phyloP scores from a whole-genome alignment of 2,329 filamentous ascomycete species.

The Hypoxylon sp. region DNA sequence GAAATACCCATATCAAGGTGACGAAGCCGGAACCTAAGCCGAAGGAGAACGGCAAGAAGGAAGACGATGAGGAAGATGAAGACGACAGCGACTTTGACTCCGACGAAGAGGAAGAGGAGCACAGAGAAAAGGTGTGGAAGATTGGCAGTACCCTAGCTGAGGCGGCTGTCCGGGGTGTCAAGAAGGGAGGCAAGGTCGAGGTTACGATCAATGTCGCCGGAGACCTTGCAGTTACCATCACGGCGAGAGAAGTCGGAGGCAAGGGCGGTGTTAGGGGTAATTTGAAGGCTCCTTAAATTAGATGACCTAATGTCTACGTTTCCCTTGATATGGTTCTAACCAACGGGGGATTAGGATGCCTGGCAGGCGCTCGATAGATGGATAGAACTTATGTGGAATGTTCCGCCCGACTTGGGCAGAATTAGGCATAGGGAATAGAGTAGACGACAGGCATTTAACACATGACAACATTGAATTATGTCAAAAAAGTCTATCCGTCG shows the following conservation, averaged over 20 bases:
- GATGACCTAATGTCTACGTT: conserved; percentile 15
- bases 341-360: conserved; percentile 4
- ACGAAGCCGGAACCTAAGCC: conserved; percentile 87
- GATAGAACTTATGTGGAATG: conserved; percentile 9
- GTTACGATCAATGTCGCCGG: conserved; percentile 89
- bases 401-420: conserved; percentile 14
- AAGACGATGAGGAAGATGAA: conserved; percentile 65
- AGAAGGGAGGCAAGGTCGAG: conserved; percentile 93
- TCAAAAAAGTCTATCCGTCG: background rate
- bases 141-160: conserved; percentile 86
- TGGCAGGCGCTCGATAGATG: conserved; percentile 26
- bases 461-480: background rate
- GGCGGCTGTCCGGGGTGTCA: conserved; percentile 84
- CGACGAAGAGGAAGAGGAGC: conserved; percentile 86
- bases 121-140: conserved; percentile 93
- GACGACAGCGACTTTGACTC: conserved; percentile 76
- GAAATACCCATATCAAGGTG: conserved; percentile 90
- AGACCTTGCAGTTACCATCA: conserved; percentile 84
- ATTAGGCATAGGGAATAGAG: conserved; percentile 35
- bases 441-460: conserved; percentile 16
- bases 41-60: conserved; percentile 72
- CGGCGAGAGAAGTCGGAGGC: conserved; percentile 86
- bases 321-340: conserved; percentile 9
- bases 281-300: conserved; percentile 54
- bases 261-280: conserved; percentile 85